Percentiles rank a stretch among this genome's conserved stretches.
Conservation (phyloP, 2,329 filamentous ascomycete genomes). For the Nannizziopsis barbatae region DNA sequence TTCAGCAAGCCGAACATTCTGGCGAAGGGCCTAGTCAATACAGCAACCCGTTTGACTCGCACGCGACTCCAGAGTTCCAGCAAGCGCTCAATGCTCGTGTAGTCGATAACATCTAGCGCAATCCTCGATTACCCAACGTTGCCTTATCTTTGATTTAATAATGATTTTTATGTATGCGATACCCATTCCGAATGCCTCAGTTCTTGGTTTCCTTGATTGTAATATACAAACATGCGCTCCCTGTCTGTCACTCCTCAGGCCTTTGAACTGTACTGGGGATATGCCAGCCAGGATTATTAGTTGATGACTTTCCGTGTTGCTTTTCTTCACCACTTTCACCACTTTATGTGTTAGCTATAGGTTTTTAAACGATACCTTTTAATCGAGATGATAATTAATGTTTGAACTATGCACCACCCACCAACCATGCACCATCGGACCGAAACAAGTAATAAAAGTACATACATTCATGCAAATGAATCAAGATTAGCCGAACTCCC, state of each 20-base stretch:
- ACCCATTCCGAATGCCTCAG: not conserved
- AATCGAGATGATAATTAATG: too few species aligned
- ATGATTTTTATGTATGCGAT: conserved; percentile 5
- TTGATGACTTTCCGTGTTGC: not conserved
- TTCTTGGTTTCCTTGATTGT: not conserved
- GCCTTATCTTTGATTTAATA: not conserved
- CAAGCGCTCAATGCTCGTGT: conserved; percentile 69
- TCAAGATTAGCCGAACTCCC: too few species aligned
- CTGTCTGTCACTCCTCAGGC: not conserved
- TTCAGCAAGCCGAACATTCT: conserved; percentile 40
- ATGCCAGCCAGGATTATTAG: not conserved
- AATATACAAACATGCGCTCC: not conserved
- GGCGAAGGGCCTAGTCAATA: conserved; percentile 48
- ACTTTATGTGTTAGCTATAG: too few species aligned
- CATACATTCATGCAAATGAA: too few species aligned
- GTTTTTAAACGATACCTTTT: too few species aligned
- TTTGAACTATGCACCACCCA: too few species aligned
- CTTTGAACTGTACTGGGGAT: not conserved
- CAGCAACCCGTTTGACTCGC: conserved; percentile 28
- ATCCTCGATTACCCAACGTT: not conserved
- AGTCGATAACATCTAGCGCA: conserved; percentile 73
- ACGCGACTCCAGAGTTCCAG: conserved; percentile 54
- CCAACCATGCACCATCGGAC: too few species aligned
- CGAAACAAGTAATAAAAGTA: too few species aligned
- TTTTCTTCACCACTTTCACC: not conserved